Evolutionary conservation across 768 basidiomycete genomes (phyloP).

Genomic region (Aureoboletus auriporus): DNA sequence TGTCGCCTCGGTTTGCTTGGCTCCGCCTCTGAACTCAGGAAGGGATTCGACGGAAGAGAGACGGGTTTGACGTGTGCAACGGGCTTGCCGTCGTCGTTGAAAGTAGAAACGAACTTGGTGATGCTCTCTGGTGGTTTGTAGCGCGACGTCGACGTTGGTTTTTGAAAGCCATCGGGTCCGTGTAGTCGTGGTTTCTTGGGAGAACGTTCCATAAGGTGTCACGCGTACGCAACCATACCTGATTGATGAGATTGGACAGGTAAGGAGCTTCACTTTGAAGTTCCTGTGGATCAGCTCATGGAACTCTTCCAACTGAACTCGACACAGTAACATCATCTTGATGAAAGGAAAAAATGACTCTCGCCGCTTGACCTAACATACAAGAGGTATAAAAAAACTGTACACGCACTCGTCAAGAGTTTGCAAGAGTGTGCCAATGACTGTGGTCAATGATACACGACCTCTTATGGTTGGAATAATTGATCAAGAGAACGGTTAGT

Average conservation of each 20-base stretch:
- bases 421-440: slow-evolving; percentile 49
- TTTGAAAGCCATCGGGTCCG: slow-evolving; percentile 26
- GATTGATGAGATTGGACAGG: too few relatives aligned
- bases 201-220: not conserved
- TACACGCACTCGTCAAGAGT: slow-evolving; percentile 39
- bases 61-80: not conserved
- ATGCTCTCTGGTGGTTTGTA: slow-evolving; percentile 23
- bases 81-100: slow-evolving; percentile 1
- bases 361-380: not conserved
- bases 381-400: slow-evolving; percentile 47
- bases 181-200: not conserved
- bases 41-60: too few relatives aligned
- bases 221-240: too few relatives aligned
- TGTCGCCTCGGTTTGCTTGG: slow-evolving; percentile 8
- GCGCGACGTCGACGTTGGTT: slow-evolving; percentile 7
- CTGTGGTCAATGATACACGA: slow-evolving; percentile 47
- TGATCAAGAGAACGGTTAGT: slow-evolving; percentile 59
- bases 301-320: not conserved
- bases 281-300: too few relatives aligned
- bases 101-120: slow-evolving; percentile 23
- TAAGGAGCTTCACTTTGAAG: too few relatives aligned
- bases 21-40: not conserved
- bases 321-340: slow-evolving; percentile 50
- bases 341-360: slow-evolving; percentile 73
- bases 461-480: slow-evolving; percentile 67